Percentiles rank a stretch among this genome's conserved stretches.
phyloP scores from a whole-genome alignment of 805 yeast genomes.

The Torulaspora maleeae region DNA sequence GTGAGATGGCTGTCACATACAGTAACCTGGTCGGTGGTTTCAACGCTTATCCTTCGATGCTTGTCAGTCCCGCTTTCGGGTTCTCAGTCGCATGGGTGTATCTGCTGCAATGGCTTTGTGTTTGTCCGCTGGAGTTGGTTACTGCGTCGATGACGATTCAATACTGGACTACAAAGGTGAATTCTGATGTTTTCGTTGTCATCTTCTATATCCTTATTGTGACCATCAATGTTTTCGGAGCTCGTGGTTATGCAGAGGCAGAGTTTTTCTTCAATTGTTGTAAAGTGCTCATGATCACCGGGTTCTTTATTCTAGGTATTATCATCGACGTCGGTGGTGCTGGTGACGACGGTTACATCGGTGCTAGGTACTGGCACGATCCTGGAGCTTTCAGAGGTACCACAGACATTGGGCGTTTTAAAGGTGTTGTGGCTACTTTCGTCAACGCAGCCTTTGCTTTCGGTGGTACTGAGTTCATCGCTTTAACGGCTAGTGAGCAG shows the following conservation, averaged over 20 bases:
- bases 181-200: conserved; percentile 55
- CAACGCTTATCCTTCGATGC: conserved; percentile 55
- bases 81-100: conserved; percentile 73
- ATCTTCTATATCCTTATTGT: conserved; percentile 50
- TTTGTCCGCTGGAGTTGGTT: conserved; percentile 61
- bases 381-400: conserved; percentile 60
- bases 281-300: conserved; percentile 54
- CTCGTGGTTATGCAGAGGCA: conserved; percentile 61
- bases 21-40: conserved; percentile 59
- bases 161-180: conserved; percentile 48
- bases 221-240: conserved; percentile 50
- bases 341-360: conserved; percentile 48
- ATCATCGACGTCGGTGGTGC: conserved; percentile 56
- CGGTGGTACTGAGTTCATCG: conserved; percentile 61
- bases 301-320: conserved; percentile 57
- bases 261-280: conserved; percentile 56
- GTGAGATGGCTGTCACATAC: conserved; percentile 65
- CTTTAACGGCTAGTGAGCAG: conserved; percentile 69
- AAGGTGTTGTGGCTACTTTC: conserved; percentile 60
- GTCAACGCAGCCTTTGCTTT: conserved; percentile 66
- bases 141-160: conserved; percentile 55
- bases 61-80: conserved; percentile 64
- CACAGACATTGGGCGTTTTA: conserved; percentile 40
- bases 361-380: conserved; percentile 53
- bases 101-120: conserved; percentile 58